Base-by-base conservation (phyloP, 768 basidiomycete genomes). In the Lentinula lateritia region DNA sequence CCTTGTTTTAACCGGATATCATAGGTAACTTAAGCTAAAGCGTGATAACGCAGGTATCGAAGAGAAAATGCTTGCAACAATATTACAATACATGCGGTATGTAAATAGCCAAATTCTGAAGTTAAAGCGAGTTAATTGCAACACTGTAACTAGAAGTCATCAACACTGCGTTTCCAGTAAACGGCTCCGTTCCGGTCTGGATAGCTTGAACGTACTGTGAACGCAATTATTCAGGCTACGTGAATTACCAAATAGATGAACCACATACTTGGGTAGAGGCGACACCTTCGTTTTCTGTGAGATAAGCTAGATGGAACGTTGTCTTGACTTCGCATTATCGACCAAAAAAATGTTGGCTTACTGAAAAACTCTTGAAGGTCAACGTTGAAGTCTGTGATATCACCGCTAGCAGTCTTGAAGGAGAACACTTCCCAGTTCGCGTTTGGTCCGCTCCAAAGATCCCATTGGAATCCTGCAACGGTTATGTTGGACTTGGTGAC, bases 351-450 rank as follows among this genome's bases (percentile, higher is more conserved):
- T 8, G 50, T 35, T 66, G 28, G 28, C 80, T 60, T 60, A 85
- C 83, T 68, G 72, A 86, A 83, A 73, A 86, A 85, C 20, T 69
- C 77, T 52, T 80, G 81, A 66, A 86, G 70, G 64, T 85, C 83
- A 20, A 67, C 80, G 60, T 69, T 75, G 74, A 85, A 86, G 67
- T 76, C 68, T 42, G 68, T 80, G 69, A 86, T 75, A 65, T 84
- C 70, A 0, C 80, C 83, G 2, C 71, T 59, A 1, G 74, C 69
- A 64, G 75, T 80, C 64, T 85, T 80, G 70, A 86, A 86, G 8
- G 82, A 83, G 63, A 82, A 69, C 12, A 83, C 83, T 69, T 84
- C 67, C 83, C 83, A 84, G 72, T 80, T 81, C 18, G 72, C 56
- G 67, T 83, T 83, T 3, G 81, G 78, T 20, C 83, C 83, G 52